Base-by-base conservation (phyloP, 179 eudicot genomes). In the Amaranthus tricolor region DNA sequence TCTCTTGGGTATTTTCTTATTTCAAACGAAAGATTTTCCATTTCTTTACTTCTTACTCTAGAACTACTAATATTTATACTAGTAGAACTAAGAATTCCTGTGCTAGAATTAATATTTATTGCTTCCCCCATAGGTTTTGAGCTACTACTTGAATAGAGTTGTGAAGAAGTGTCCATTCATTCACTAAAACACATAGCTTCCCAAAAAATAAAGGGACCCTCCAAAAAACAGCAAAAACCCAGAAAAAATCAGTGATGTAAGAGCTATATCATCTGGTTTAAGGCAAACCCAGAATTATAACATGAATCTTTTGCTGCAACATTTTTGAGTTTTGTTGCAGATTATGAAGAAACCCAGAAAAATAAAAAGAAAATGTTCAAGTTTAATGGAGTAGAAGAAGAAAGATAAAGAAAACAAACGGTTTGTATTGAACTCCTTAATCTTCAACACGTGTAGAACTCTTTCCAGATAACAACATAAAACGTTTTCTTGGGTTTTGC, bases 1-100 rank as follows among this genome's bases (percentile, higher is more conserved):
- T 92, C 96, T 74, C 89, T 84, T 3, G 93, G 88, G 62, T 78
- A 79, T 44, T 86, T 86, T 57, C 78, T 86, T 7, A 83, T 77
- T 70, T 89, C 86, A 31, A 87, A 76, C 8, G 92, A 80, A 5
- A 90, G 77, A 68, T 75, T 85, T 66, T 86, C 90, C 87, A 91
- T 84, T 58, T 85, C 86, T 14, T 68, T 71, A 43, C 84, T 81
- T 52, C 72, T 86, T 17, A 74, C 52, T 7, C 82, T 84, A 12
- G 69, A 45, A 67, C 20, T 66, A 52, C 57, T 74, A 60, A 4
- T 58, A 72, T 5, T 57, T 53, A 9, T 62, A 62, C 7, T 62
- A 70, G 7, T 62, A 9, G 7, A 63, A 45, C 58, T 64, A 62
- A 21, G 66, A 8, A 20, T 54, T 17, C 55, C 64, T 61, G 16